Conservation (phyloP, 495 filamentous ascomycete species). For the Elaphomyces granulatus region DNA sequence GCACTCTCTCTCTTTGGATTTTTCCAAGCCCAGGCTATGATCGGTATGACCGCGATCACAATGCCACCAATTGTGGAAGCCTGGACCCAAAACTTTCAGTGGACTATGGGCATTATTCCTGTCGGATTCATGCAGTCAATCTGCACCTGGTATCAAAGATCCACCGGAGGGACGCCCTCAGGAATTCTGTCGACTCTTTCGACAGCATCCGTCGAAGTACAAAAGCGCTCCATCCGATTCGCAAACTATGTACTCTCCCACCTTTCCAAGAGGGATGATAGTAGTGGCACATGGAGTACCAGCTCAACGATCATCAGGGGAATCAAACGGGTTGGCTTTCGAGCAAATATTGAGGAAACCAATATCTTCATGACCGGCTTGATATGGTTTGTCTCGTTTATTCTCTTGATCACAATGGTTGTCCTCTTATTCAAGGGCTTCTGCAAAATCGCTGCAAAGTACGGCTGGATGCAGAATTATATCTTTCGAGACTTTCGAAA, state of each 20-base stretch:
- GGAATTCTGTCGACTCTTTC: conserved; percentile 52
- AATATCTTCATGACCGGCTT: conserved; percentile 78
- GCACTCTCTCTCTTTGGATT: conserved; percentile 75
- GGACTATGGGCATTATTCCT: conserved; percentile 78
- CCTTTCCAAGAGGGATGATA: conserved; percentile 34
- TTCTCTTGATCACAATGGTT: conserved; percentile 31
- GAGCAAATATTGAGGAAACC: conserved; percentile 57
- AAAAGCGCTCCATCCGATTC: conserved; percentile 43
- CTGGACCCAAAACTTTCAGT: conserved; percentile 86
- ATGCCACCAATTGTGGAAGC: conserved; percentile 66
- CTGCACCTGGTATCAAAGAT: conserved; percentile 75
- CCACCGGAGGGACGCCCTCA: conserved; percentile 72
- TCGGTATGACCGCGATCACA: conserved; percentile 57
- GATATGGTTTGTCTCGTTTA: conserved; percentile 44
- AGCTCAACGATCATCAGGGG: conserved; percentile 53
- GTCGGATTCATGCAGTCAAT: conserved; percentile 66
- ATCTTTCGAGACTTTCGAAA: conserved; percentile 75
- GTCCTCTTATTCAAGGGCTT: conserved; percentile 58
- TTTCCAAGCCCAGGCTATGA: conserved; percentile 76
- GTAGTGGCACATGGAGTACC: conserved; percentile 22
- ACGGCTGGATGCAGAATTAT: conserved; percentile 55
- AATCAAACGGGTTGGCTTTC: conserved; percentile 74
- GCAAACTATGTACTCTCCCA: conserved; percentile 28
- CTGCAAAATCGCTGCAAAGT: conserved; percentile 48
- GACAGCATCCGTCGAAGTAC: conserved; percentile 58